Percentiles rank a stretch among this genome's conserved stretches.
These are phyloP conservation scores for Pestalotiopsis sp. DNA, from an alignment of 2,329 filamentous ascomycete genomes.

Conservation along the genomic window DNA sequence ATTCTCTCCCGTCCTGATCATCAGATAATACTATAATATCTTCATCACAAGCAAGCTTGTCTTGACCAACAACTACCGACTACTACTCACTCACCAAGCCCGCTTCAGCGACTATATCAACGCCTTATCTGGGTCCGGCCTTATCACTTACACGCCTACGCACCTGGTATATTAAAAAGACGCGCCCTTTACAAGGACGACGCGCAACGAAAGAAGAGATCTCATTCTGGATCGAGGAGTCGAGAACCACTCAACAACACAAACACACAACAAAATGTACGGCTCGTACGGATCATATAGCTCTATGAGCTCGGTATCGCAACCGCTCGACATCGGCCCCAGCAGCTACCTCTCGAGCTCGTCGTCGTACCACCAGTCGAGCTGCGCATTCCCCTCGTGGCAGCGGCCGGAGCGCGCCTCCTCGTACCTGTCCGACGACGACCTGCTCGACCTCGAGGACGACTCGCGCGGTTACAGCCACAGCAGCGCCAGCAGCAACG, in stretches of 20 bases:
- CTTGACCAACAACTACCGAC: neutral
- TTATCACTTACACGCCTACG: conserved; percentile 8
- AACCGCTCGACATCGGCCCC: conserved; percentile 32
- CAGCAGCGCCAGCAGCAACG: conserved; percentile 41
- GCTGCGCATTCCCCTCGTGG: conserved; percentile 45
- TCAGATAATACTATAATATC: neutral
- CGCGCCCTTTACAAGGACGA: neutral
- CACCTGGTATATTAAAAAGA: neutral
- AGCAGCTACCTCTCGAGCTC: conserved; percentile 29
- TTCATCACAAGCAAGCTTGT: conserved; percentile 3
- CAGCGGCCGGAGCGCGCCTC: conserved; percentile 47
- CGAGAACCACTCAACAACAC: neutral
- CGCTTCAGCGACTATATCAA: conserved; percentile 1
- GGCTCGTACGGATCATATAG: conserved; percentile 36
- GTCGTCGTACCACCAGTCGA: conserved; percentile 25
- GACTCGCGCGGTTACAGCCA: conserved; percentile 43
- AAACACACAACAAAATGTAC: conserved; percentile 24
- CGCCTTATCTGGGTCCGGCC: neutral
- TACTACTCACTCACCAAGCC: neutral
- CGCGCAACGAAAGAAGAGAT: neutral
- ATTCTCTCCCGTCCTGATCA: neutral
- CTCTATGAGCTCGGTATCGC: conserved; percentile 33
- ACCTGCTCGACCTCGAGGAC: conserved; percentile 55
- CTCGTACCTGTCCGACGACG: conserved; percentile 64
- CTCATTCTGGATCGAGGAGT: neutral